These are phyloP conservation scores for Funneliformis mosseae DNA, from an alignment of 192 early-diverging fungal species.

Conservation along the genomic window DNA sequence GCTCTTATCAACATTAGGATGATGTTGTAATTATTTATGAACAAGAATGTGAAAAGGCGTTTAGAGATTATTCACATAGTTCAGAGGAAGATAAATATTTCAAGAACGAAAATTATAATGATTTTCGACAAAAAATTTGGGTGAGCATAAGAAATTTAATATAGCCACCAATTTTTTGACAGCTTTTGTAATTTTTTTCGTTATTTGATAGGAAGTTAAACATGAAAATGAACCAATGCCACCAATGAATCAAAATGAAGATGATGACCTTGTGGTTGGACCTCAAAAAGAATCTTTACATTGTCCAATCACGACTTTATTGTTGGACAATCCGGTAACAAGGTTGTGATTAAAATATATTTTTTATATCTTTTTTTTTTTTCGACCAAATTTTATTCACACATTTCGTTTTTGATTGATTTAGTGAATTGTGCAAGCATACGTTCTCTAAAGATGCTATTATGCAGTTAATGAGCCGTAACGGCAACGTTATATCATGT, in stretches of 20 bases:
- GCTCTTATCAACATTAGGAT: too few relatives aligned
- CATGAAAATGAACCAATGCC: constrained; percentile 39
- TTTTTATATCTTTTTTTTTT: neutral
- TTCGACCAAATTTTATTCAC: neutral
- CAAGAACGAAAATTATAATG: constrained; percentile 25
- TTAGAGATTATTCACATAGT: neutral
- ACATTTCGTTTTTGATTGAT: neutral
- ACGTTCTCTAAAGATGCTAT: constrained; percentile 38
- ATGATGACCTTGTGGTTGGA: constrained; percentile 40
- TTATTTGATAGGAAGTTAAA: constrained; percentile 35
- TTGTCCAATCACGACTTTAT: constrained; percentile 41
- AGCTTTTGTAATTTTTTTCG: neutral
- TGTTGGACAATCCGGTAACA: constrained; percentile 39
- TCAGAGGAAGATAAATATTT: constrained; percentile 24
- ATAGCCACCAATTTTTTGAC: neutral
- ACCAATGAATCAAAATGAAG: constrained; percentile 7
- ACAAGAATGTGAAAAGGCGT: neutral
- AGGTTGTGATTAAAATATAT: constrained; percentile 17
- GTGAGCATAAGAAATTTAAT: constrained; percentile 20
- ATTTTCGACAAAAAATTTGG: constrained; percentile 41
- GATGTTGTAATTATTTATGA: constrained; percentile 30
- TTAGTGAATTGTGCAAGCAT: constrained; percentile 36
- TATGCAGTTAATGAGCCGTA: neutral
- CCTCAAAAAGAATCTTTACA: constrained; percentile 30
- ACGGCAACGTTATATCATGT: constrained; percentile 8